Percentiles rank a stretch among this genome's conserved stretches.
phyloP scores from a whole-genome alignment of 2,329 filamentous ascomycete species.

The Metarhizium robertsii region DNA sequence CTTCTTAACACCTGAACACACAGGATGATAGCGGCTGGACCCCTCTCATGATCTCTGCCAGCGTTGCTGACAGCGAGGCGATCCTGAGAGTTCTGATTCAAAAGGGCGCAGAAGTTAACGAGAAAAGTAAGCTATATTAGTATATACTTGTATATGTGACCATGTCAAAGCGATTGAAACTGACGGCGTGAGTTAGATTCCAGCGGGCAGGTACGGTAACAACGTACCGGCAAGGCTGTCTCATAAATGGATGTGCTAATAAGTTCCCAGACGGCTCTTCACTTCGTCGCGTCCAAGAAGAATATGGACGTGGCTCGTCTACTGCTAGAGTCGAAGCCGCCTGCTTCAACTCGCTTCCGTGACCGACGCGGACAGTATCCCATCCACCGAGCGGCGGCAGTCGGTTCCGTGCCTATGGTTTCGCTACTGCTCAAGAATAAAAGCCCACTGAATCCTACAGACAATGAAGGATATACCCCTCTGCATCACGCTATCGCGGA shows the following conservation, averaged over 20 bases:
- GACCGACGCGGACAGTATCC: constrained; percentile 85
- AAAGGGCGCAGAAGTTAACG: constrained; percentile 63
- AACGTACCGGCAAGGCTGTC: background rate
- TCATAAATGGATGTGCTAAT: background rate
- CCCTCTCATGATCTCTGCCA: constrained; percentile 72
- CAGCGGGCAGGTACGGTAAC: constrained; percentile 46
- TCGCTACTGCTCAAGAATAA: constrained; percentile 65
- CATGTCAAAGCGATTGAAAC: background rate
- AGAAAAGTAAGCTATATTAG: constrained; percentile 48
- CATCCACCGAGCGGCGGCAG: constrained; percentile 82
- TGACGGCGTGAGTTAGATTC: constrained; percentile 38
- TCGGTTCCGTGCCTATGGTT: constrained; percentile 82
- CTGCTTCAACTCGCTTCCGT: constrained; percentile 68
- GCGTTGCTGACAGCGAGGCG: constrained; percentile 61
- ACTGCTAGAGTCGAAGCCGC: constrained; percentile 60
- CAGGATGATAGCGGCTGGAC: constrained; percentile 76
- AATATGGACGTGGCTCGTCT: constrained; percentile 73
- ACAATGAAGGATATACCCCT: constrained; percentile 75
- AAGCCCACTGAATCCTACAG: constrained; percentile 76
- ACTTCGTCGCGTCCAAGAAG: constrained; percentile 85
- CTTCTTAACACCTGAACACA: background rate
- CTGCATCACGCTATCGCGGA: constrained; percentile 82
- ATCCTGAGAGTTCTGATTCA: constrained; percentile 58
- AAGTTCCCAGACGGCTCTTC: constrained; percentile 62
- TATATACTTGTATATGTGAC: background rate